Base-by-base conservation (phyloP, 805 yeast species). In the Candida mattraensis region DNA sequence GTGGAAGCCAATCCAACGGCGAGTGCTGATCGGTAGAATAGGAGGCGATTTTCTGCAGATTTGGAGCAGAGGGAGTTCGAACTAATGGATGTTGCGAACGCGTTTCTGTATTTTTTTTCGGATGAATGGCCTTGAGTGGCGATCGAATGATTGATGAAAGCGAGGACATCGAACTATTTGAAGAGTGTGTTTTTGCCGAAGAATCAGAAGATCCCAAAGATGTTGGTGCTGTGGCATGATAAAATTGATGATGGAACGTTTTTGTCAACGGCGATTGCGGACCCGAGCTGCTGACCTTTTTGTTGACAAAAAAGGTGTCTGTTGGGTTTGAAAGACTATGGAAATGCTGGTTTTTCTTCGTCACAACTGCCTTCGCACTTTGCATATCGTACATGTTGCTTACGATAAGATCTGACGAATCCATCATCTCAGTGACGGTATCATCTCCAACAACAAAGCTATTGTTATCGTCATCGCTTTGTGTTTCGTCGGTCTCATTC, bases 281-380 rank as follows among this genome's bases (percentile, higher is more conserved):
- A 11, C 37, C 28, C 19, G 33, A 35, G 8, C 33, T 37, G 10
- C 36, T 40, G 8, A 42, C 24, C 25, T 32, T 36, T 12, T 42
- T 21, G 5, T 38, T 10, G 8, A 36, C 20, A 4, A 38, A 10
- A 9, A 38, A 15, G 10, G 43, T 33, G 33, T 50, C 58, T 18
- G 39, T 37, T 9, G 61, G 59, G 22, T 51, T 54, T 5, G 60
- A 55, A n/a, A n/a, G n/a, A n/a, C n/a, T n/a, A n/a, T n/a, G n/a
- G n/a, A n/a, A n/a, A n/a, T n/a, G n/a, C n/a, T n/a, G n/a, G n/a
- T n/a, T n/a, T n/a, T n/a, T n/a, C n/a, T n/a, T n/a, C n/a, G n/a
- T n/a, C n/a, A n/a, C n/a, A n/a, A n/a, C n/a, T n/a, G n/a, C n/a
- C n/a, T n/a, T n/a, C n/a, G n/a, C n/a, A n/a, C n/a, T n/a, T 14